These are phyloP conservation scores for Cadophora malorum DNA, from an alignment of 2,329 filamentous ascomycete species.

Conservation along the genomic window DNA sequence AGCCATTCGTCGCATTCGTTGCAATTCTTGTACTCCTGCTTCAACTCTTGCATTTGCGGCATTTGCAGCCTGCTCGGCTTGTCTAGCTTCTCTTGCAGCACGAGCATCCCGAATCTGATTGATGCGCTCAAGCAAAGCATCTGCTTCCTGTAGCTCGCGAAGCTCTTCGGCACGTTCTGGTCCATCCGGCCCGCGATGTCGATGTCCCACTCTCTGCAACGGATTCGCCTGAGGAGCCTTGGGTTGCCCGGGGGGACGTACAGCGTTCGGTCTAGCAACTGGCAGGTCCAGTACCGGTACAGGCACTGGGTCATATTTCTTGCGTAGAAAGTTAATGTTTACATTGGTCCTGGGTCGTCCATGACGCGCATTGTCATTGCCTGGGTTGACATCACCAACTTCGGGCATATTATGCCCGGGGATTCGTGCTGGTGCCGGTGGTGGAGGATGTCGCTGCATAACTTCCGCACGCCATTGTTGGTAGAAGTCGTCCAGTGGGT, in stretches of 20 bases:
- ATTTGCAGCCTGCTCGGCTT: background rate
- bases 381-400: background rate
- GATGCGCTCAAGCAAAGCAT: background rate
- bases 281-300: background rate
- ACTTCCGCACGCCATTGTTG: background rate
- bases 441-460: background rate
- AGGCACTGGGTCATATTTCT: background rate
- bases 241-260: background rate
- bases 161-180: background rate
- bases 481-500: background rate
- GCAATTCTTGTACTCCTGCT: background rate
- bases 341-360: background rate
- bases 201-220: background rate
- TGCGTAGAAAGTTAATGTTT: background rate
- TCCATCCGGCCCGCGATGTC: background rate
- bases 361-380: background rate
- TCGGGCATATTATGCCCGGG: background rate
- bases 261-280: background rate
- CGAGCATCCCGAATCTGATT: background rate
- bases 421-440: background rate
- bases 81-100: slow-evolving; percentile 4
- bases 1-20: background rate
- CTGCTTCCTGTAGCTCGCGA: background rate
- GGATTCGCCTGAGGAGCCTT: background rate
- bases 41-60: background rate